phyloP scores from a whole-genome alignment of 495 filamentous ascomycete species.

The Xylaria intraflava region DNA sequence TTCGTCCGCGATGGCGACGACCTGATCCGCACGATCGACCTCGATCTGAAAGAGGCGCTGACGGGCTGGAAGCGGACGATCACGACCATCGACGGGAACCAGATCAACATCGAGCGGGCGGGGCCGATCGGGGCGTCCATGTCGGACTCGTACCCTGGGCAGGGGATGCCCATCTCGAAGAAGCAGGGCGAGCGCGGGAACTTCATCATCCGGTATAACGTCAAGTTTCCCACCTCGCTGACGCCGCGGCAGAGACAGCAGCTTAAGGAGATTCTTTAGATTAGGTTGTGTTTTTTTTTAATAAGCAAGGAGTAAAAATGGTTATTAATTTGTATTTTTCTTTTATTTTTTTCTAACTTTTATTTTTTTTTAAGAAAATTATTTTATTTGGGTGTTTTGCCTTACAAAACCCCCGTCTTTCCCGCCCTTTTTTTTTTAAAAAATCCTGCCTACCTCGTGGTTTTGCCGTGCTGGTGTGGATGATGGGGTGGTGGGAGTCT shows the following conservation, averaged over 20 bases:
- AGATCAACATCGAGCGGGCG: conserved; percentile 62
- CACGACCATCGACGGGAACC: conserved; percentile 88
- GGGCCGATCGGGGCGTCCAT: conserved; percentile 81
- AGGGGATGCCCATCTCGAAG: conserved; percentile 90
- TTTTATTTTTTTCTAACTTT: too few species aligned
- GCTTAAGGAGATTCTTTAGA: conserved; percentile 70
- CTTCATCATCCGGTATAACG: conserved; percentile 82
- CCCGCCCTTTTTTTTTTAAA: too few species aligned
- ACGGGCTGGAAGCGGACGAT: conserved; percentile 89
- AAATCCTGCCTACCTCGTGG: too few species aligned
- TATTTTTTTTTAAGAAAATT: too few species aligned
- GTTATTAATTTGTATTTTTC: too few species aligned
- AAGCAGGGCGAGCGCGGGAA: conserved; percentile 72
- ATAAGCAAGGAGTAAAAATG: too few species aligned
- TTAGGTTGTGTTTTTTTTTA: too few species aligned
- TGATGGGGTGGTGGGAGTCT: too few species aligned
- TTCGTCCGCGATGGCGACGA: conserved; percentile 85
- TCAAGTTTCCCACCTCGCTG: conserved; percentile 78
- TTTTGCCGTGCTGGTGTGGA: too few species aligned
- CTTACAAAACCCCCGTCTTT: too few species aligned
- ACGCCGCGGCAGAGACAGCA: conserved; percentile 67
- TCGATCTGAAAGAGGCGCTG: conserved; percentile 92
- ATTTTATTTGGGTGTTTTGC: too few species aligned
- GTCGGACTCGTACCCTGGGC: conserved; percentile 70
- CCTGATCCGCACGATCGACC: conserved; percentile 64